Conservation (phyloP, 176 grass and related monocot genomes). For the Zea mays region Zm-B73-REFERENCE-NAM-5.0 NC_050101.1:173341501-173342000, state of each 20-base stretch:
- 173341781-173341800: constrained; percentile 93
- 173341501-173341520: constrained; percentile 65
- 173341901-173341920: too few species aligned
- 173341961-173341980: constrained; percentile 63
- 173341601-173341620: constrained; percentile 72
- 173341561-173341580: constrained; percentile 91
- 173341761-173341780: constrained; percentile 91
- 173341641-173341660: neutral
- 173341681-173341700: neutral
- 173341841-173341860: neutral
- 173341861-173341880: too few species aligned
- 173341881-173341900: too few species aligned
- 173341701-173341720: neutral
- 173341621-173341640: neutral
- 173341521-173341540: constrained; percentile 67
- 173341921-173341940: constrained; percentile 48
- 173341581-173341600: constrained; percentile 68
- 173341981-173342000: constrained; percentile 67
- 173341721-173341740: neutral
- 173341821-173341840: constrained; percentile 33
- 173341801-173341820: constrained; percentile 87
- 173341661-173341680: neutral
- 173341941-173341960: constrained; percentile 88
- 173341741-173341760: constrained; percentile 66
- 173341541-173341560: constrained; percentile 75